Evolutionary conservation across 2,329 filamentous ascomycete species (phyloP), one percentile per base, ranked within the genome.

Genomic region (Helotiales sp.): DNA sequence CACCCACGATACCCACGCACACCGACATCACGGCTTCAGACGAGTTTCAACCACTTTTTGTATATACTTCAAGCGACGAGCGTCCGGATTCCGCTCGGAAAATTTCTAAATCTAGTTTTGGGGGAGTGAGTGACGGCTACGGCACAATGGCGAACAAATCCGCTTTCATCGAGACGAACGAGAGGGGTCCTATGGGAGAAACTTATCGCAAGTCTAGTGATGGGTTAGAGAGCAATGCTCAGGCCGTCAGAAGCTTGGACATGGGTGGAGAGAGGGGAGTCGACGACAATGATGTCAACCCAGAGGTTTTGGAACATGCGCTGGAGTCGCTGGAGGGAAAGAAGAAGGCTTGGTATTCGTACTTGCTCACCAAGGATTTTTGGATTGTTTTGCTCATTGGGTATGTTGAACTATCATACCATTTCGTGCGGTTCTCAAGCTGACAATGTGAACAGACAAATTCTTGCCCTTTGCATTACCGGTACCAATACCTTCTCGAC

Each of bases 401-500:
- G 82, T 89, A 79, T 73, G 82, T 80, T 74, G 3, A 40, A 20
- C 49, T 63, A 34, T 63, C 45, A 58, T 26, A 61, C 62, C 63
- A 34, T 67, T 28, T 59, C 61, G 37, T 52, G 5, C 40, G 61
- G 13, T 26, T 6, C 57, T 20, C 24, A 20, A n/a, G n/a, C 62
- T 68, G 40, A 67, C 43, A 58, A 20, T 30, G 11, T 8, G 20
- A 10, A 37, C 65, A 87, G 87, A 67, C 94, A 97, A 84, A 79
- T 93, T 61, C 88, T 97, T 52, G 89, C 94, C 4, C 87, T 99
- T 67, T 94, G 93, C 82, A 96, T 97, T 80, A 97, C 94, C 0
- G 89, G 88, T 32, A 97, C 94, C 60, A 97, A 96, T 83, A 98
- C 96, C 57, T 93, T 98, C 77, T 92, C 91, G 43, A 87, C 86